These are phyloP conservation scores for Aspergillus nanangensis DNA, from an alignment of 495 filamentous ascomycete species.

Conservation along the genomic window DNA sequence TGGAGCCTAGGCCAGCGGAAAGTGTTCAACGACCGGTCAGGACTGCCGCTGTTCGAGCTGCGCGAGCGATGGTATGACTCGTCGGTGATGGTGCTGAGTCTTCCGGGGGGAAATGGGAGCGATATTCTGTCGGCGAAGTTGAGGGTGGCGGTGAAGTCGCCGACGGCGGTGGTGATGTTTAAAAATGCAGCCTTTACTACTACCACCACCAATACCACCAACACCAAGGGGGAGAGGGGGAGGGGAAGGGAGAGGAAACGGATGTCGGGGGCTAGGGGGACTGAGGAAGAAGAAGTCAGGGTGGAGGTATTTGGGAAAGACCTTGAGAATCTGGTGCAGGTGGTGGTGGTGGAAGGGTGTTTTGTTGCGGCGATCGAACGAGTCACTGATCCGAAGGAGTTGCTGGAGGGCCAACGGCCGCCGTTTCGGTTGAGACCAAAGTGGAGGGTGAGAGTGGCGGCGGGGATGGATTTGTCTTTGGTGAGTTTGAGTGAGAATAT, in stretches of 20 bases:
- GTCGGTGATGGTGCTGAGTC: slow-evolving; percentile 7
- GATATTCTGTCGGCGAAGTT: slow-evolving; percentile 9
- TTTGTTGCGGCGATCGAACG: slow-evolving; percentile 8
- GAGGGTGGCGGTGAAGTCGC: slow-evolving; percentile 9
- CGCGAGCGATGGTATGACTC: slow-evolving; percentile 14
- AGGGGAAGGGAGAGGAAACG: not conserved
- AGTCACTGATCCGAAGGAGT: slow-evolving; percentile 5
- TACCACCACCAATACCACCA: not conserved
- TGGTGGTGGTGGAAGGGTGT: slow-evolving; percentile 5
- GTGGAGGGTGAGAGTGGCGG: slow-evolving; percentile 12
- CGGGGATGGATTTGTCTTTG: slow-evolving; percentile 14
- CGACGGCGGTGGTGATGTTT: slow-evolving; percentile 9
- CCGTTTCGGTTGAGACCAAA: slow-evolving; percentile 14
- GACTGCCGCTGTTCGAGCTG: slow-evolving; percentile 15
- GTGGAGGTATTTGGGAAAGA: slow-evolving; percentile 11
- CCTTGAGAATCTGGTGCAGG: slow-evolving; percentile 12
- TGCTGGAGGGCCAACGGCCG: slow-evolving; percentile 12
- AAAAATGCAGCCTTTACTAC: slow-evolving; percentile 4
- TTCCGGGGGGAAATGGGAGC: slow-evolving; percentile 5
- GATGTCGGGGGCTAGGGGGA: no score
- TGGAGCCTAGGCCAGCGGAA: slow-evolving; percentile 12
- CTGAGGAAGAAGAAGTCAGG: slow-evolving; percentile 3
- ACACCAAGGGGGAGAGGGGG: not conserved
- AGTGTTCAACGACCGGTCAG: slow-evolving; percentile 10
- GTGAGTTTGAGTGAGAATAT: no score